Evolutionary conservation across 2,329 filamentous ascomycete species (phyloP), one percentile per base, ranked within the genome.

Genomic region (Xylariomycetidae sp.): DNA sequence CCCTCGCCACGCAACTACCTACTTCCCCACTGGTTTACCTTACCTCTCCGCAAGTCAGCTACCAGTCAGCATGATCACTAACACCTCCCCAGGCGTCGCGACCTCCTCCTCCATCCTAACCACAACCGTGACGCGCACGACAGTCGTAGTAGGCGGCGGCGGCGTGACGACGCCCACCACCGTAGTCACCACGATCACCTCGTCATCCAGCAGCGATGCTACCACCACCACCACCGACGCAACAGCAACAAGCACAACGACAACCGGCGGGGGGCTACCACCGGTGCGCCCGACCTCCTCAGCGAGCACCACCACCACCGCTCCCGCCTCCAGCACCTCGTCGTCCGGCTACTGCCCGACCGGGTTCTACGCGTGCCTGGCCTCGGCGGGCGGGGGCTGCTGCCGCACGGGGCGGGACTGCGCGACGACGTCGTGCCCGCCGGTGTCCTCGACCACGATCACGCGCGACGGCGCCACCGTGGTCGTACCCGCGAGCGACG

Each of bases 311-410:
- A 46, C 52, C 37, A 60, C 58, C 5, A 46, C 53, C 6, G 55
- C 58, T 5, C 59, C 61, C 18, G 57, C 32, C 10, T 9, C 37
- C 4, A 14, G 37, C 6, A 31, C 31, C 26, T 18, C 27, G 5
- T 23, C 35, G n/a, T 29, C 32, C 4, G 59, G 59, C 19, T 67
- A 72, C 48, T 96, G 90, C 49, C 90, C 90, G 0, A 89, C 82
- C 0, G 89, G 89, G 3, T 96, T 89, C 67, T 96, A 96, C 59
- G 82, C 86, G 31, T 96, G 90, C 59, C 76, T 81, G 3, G 90
- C 90, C 2, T 79, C 79, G 39, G 86, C 89, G 38, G 87, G 85
- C 10, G 87, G 87, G 14, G 74, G 74, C 2, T 96, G 90, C 64
- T 96, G 90, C 62, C 83, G 84, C 37, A 88, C 86, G 0, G 89